Conservation (phyloP, 441 rosid genomes). For the Brassica balearica region DNA sequence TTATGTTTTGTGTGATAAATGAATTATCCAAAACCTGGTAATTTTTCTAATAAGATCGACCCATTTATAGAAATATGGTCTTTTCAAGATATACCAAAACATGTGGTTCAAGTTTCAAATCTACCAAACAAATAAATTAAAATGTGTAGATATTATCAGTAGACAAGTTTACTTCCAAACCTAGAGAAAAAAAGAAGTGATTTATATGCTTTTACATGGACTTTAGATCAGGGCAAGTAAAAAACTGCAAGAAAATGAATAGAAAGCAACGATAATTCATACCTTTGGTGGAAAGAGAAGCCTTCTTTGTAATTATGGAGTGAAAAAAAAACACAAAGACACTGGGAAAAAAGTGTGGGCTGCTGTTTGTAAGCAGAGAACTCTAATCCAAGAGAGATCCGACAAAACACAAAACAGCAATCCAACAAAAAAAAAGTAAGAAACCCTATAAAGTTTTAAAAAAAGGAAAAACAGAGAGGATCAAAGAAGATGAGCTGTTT, state of each 20-base stretch:
- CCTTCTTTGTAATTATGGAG: conserved; percentile 10
- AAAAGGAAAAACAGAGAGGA: conserved; percentile 30
- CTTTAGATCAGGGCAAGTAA: not conserved
- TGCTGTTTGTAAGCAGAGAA: conserved; percentile 34
- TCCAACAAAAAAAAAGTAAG: conserved; percentile 29
- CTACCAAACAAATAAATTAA: not conserved
- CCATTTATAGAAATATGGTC: conserved; percentile 23
- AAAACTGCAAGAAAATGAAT: conserved; percentile 1
- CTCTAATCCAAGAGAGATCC: conserved; percentile 33
- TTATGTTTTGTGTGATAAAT: conserved; percentile 7
- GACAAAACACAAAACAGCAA: conserved; percentile 48
- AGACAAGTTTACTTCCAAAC: conserved; percentile 5
- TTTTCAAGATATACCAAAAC: conserved; percentile 4
- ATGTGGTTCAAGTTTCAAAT: conserved; percentile 3
- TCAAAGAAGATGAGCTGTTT: conserved; percentile 62
- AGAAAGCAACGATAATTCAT: conserved; percentile 11
- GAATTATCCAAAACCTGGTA: conserved; percentile 14
- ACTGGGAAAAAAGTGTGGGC: conserved; percentile 11
- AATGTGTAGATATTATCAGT: no score
- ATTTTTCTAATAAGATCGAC: not conserved
- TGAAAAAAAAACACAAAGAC: conserved; percentile 6
- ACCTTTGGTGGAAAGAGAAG: conserved; percentile 32
- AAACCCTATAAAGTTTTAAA: not conserved
- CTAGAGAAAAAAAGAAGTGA: not conserved
- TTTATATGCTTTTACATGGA: conserved; percentile 7